Percentiles rank a stretch among this genome's conserved stretches.
phyloP scores from a whole-genome alignment of 768 basidiomycete genomes.

The Rhodotorula paludigena region DNA sequence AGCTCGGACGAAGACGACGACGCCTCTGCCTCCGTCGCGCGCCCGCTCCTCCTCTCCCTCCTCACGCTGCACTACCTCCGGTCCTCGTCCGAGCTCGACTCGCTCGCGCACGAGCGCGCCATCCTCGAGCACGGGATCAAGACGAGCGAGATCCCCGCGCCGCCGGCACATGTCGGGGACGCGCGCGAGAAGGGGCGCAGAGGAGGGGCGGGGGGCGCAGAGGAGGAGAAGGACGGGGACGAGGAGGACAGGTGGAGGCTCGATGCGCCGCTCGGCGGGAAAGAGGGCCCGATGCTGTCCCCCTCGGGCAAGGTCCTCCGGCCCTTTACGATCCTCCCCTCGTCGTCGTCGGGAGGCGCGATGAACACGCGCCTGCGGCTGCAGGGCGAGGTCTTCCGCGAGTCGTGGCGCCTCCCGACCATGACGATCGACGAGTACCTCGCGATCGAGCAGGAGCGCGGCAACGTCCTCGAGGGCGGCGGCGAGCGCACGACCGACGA shows the following conservation, averaged over 20 bases:
- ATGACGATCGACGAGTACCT: slow-evolving; percentile 96
- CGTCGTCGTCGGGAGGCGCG: slow-evolving; percentile 41
- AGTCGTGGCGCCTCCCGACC: slow-evolving; percentile 77
- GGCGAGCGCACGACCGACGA: slow-evolving; percentile 57
- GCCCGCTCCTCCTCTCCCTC: slow-evolving; percentile 38
- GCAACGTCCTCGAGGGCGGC: slow-evolving; percentile 80
- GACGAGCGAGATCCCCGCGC: slow-evolving; percentile 54
- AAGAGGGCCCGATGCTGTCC: slow-evolving; percentile 19
- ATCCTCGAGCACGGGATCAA: slow-evolving; percentile 57
- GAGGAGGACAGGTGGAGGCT: slow-evolving; percentile 55
- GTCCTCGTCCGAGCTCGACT: slow-evolving; percentile 40
- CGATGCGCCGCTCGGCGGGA: slow-evolving; percentile 13
- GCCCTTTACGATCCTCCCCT: slow-evolving; percentile 87
- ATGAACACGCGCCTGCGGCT: slow-evolving; percentile 63
- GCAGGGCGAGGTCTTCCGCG: slow-evolving; percentile 74
- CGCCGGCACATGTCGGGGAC: slow-evolving; percentile 56
- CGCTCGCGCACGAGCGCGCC: slow-evolving; percentile 38
- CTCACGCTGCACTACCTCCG: slow-evolving; percentile 38
- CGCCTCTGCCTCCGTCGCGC: slow-evolving; percentile 33
- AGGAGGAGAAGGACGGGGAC: slow-evolving; percentile 63
- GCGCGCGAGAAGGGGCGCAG: slow-evolving; percentile 62
- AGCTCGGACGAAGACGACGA: slow-evolving; percentile 27
- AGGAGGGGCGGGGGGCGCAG: slow-evolving; percentile 58
- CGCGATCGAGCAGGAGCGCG: slow-evolving; percentile 71
- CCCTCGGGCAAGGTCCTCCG: slow-evolving; percentile 62